Evolutionary conservation across 805 yeast genomes (phyloP), one percentile per base, ranked within the genome.

Genomic region (Komagataella phaffii): DNA sequence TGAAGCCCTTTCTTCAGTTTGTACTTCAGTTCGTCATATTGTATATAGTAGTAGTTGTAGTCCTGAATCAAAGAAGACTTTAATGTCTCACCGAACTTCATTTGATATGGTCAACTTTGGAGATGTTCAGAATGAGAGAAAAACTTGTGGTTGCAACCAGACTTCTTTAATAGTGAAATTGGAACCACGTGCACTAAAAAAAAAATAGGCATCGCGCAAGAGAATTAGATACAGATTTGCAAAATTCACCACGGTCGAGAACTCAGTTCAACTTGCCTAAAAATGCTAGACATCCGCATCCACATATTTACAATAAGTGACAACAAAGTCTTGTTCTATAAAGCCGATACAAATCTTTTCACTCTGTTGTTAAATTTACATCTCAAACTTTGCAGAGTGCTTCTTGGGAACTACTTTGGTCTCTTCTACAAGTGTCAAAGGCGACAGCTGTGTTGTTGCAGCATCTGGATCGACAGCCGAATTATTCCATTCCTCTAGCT

Each of bases 31-130:
- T 88, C 96, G 69, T 91, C 97, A 63, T 91, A 91, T 50, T 88
- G 77, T 59, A 91, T 83, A 66, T 93, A 93, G 69, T 93, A 93
- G 71, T 85, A 88, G 58, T 84, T 79, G 69, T 90, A 90, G 67
- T 88, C 93, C 66, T 87, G 85, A 67, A 90, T 90, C 56, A 91
- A 81, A 51, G 96, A 86, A 58, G 86, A 83, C 64, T 88, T 82
- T 59, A 91, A 76, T 61, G 88, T 95, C 66, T 90, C 96, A 36
- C 99, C 99, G 62, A 93, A 93, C 76, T 90, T 91, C 97, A 93
- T 93, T 30, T 30, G 12, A 8, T 10, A 30, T 30, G 40, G 40
- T 30, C n/a, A 30, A 30, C 40, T 5, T 8, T 1, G 10, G 10
- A 30, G 40, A 30, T 21, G 23, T 21, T 21, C 23, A 21, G 23